Percentiles rank a stretch among this genome's conserved stretches.
These are phyloP conservation scores for Aphanocladium album DNA, from an alignment of 2,329 filamentous ascomycete genomes.

Conservation along the genomic window DNA sequence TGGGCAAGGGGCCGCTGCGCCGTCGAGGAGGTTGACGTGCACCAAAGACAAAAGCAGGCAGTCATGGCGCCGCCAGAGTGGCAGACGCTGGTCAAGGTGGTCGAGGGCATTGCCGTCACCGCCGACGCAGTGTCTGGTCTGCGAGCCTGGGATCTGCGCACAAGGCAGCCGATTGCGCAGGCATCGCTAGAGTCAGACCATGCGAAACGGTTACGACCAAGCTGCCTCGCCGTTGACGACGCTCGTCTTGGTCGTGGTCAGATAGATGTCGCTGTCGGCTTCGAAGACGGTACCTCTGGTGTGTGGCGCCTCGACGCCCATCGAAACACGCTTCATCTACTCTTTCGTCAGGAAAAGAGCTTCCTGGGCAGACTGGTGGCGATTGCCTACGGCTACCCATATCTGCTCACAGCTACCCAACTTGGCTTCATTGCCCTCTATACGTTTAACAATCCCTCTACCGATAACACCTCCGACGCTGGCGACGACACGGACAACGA, in stretches of 20 bases:
- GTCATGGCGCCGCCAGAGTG: slow-evolving; percentile 17
- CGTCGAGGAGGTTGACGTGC: slow-evolving; percentile 69
- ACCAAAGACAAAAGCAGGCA: slow-evolving; percentile 26
- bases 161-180: slow-evolving; percentile 54
- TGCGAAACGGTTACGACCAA: slow-evolving; percentile 40
- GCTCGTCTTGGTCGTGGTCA: slow-evolving; percentile 35
- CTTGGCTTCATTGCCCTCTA: slow-evolving; percentile 74
- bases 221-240: slow-evolving; percentile 62
- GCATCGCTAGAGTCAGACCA: slow-evolving; percentile 27
- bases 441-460: slow-evolving; percentile 43
- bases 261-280: slow-evolving; percentile 63
- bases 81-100: slow-evolving; percentile 71
- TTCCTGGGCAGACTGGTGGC: slow-evolving; percentile 62
- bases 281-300: slow-evolving; percentile 64
- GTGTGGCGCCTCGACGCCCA: slow-evolving; percentile 58
- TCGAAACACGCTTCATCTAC: slow-evolving; percentile 37
- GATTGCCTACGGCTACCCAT: slow-evolving; percentile 68
- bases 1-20: slow-evolving; percentile 81
- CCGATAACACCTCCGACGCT: slow-evolving; percentile 8
- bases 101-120: slow-evolving; percentile 72
- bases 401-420: slow-evolving; percentile 72
- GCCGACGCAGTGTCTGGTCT: slow-evolving; percentile 66
- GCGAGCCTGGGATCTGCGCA: slow-evolving; percentile 71
- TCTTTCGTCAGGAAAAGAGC: slow-evolving; percentile 57
- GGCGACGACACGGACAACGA: slow-evolving; percentile 9